These are phyloP conservation scores for Komagataella kurtzmanii DNA, from an alignment of 805 yeast genomes.

Conservation along the genomic window DNA sequence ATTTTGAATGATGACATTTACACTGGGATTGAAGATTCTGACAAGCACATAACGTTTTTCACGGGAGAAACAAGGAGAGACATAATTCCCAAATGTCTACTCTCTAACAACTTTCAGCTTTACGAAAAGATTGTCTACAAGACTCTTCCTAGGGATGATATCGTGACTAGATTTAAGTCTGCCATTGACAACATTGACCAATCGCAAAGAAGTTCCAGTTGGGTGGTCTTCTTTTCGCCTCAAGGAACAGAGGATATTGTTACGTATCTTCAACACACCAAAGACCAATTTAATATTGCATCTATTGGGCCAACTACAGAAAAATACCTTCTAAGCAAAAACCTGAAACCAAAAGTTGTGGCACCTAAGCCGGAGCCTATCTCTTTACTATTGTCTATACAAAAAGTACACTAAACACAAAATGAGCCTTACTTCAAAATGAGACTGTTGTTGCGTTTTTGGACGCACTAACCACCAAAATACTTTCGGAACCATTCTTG, in stretches of 20 bases:
- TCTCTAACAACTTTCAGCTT: slow-evolving; percentile 26
- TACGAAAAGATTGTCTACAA: slow-evolving; percentile 56
- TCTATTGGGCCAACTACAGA: slow-evolving; percentile 92
- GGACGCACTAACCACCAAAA: slow-evolving; percentile 56
- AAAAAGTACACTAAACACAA: slow-evolving; percentile 1
- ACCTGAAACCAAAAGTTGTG: slow-evolving; percentile 46
- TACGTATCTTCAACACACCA: slow-evolving; percentile 20
- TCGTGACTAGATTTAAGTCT: slow-evolving; percentile 22
- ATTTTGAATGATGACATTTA: slow-evolving; percentile 27
- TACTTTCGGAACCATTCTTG: slow-evolving; percentile 53
- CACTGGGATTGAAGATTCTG: slow-evolving; percentile 4
- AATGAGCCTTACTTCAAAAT: slow-evolving; percentile 21
- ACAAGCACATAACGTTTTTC: slow-evolving; percentile 42
- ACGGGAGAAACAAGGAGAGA: slow-evolving; percentile 84
- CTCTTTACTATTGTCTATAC: slow-evolving; percentile 32
- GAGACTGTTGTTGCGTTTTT: slow-evolving; percentile 46
- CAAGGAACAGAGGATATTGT: slow-evolving; percentile 69
- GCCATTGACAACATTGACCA: slow-evolving; percentile 3
- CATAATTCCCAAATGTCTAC: slow-evolving; percentile 55
- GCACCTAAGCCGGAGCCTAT: slow-evolving; percentile 63
- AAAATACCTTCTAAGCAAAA: slow-evolving; percentile 36
- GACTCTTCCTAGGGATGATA: slow-evolving; percentile 40
- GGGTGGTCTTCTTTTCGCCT: slow-evolving; percentile 87
- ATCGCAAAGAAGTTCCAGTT: slow-evolving; percentile 17
- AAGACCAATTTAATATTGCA: slow-evolving; percentile 32